These are phyloP conservation scores for Podaxis sp. DNA, from an alignment of 768 basidiomycete species.

Conservation along the genomic window DNA sequence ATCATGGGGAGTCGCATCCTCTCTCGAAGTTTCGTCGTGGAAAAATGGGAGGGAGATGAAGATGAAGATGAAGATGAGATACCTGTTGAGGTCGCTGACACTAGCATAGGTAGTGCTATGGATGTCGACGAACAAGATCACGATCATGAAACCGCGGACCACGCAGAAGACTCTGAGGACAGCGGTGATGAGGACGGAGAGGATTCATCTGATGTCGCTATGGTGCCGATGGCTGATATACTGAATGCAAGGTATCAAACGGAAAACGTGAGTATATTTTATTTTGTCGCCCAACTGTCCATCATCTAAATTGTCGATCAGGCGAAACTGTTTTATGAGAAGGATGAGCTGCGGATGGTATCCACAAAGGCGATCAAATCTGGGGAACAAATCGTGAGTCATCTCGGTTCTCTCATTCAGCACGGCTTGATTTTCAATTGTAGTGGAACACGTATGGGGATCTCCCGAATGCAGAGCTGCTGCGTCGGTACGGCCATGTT, in stretches of 20 bases:
- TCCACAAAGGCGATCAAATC: slow-evolving; percentile 69
- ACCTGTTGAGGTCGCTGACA: slow-evolving; percentile 28
- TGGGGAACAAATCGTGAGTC: slow-evolving; percentile 86
- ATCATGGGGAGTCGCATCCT: slow-evolving; percentile 89
- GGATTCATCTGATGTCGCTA: slow-evolving; percentile 67
- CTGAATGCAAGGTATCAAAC: slow-evolving; percentile 85
- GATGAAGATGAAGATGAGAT: slow-evolving; percentile 25
- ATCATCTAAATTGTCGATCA: slow-evolving; percentile 28
- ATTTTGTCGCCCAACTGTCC: not conserved
- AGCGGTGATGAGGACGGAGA: slow-evolving; percentile 43
- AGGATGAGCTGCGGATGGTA: slow-evolving; percentile 72
- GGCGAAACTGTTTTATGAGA: slow-evolving; percentile 87
- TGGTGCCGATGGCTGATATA: slow-evolving; percentile 97
- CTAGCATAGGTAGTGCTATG: slow-evolving; percentile 39
- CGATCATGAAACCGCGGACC: slow-evolving; percentile 34
- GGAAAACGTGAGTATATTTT: slow-evolving; percentile 66
- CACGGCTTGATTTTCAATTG: slow-evolving; percentile 7
- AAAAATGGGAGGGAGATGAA: slow-evolving; percentile 48
- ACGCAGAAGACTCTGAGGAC: slow-evolving; percentile 41
- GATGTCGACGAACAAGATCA: slow-evolving; percentile 36
- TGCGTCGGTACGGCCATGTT: slow-evolving; percentile 94
- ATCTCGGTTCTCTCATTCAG: slow-evolving; percentile 9
- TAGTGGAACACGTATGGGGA: slow-evolving; percentile 97
- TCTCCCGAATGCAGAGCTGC: slow-evolving; percentile 87
- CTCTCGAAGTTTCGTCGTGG: slow-evolving; percentile 89